Conservation (phyloP, 805 yeast species). For the Ogataea wickerhamii region DNA sequence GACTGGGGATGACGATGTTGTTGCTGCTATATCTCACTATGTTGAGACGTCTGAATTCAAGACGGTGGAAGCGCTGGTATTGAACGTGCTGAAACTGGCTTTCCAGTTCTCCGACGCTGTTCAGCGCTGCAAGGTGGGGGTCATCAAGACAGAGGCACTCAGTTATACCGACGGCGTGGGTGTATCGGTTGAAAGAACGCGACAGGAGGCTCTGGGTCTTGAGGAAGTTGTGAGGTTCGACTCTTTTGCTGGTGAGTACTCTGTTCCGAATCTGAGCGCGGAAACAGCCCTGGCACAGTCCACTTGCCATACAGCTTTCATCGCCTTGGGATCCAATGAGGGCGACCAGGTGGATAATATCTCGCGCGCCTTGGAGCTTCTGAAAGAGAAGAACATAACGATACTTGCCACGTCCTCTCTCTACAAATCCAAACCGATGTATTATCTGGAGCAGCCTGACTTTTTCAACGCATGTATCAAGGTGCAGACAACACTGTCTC, state of each 20-base stretch:
- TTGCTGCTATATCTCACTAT: constrained; percentile 49
- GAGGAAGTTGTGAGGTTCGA: constrained; percentile 23
- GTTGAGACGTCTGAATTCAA: constrained; percentile 81
- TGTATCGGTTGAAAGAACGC: constrained; percentile 58
- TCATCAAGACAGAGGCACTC: constrained; percentile 85
- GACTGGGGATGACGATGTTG: constrained; percentile 39
- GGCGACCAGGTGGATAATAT: constrained; percentile 72
- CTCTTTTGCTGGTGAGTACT: constrained; percentile 16
- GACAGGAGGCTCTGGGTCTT: constrained; percentile 34
- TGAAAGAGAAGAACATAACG: constrained; percentile 38
- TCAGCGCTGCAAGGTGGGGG: constrained; percentile 46
- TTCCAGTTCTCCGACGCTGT: constrained; percentile 11
- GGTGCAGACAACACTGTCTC: constrained; percentile 56
- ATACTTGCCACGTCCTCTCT: constrained; percentile 68
- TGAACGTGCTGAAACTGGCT: constrained; percentile 50
- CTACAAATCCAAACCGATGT: constrained; percentile 92
- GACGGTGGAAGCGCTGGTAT: constrained; percentile 90
- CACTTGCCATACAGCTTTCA: constrained; percentile 50
- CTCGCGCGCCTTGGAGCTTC: constrained; percentile 45
- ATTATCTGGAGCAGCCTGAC: constrained; percentile 69
- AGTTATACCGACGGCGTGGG: constrained; percentile 89
- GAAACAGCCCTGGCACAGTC: constrained; percentile 14
- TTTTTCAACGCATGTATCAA: constrained; percentile 83
- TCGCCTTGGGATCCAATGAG: constrained; percentile 88
- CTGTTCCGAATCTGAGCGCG: constrained; percentile 29